Evolutionary conservation across 768 basidiomycete genomes (phyloP), one percentile per base, ranked within the genome.

Genomic region (Hericium coralloides): DNA sequence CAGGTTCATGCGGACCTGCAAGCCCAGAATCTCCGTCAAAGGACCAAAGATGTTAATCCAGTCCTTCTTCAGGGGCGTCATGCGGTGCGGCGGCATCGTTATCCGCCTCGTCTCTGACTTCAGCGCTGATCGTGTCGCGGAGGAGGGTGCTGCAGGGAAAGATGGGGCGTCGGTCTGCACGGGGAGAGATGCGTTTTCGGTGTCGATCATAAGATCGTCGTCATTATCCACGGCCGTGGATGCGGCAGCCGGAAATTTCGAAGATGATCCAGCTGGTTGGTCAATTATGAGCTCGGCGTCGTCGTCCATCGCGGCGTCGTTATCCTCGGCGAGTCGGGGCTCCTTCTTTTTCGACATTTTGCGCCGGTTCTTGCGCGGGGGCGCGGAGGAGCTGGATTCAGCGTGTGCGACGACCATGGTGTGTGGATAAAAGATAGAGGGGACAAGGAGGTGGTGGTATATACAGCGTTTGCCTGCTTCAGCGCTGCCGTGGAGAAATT

Each of bases 1-100:
- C 10, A 92, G 83, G 67, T 99, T 99, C 95, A 99, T 98, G 66
- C 97, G 81, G 31, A 99, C 93, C 76, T 98, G 95, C 59, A 99
- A 73, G 0, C 89, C 92, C 66, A 95, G 75, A 62, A 97, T 87
- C 75, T 99, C 95, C 3, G 95, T 95, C 65, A 99, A 74, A 0
- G 97, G 97, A 0, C 92, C 89, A 68, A 98, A 98, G 57, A 98
- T 84, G 67, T 89, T 90, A 52, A 95, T 78, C 95, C 95, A 98
- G 62, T 97, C 94, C 67, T 89, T 92, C 73, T 97, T 95, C 55
- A 98, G 72, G 2, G 97, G 97, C 10, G 94, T 93, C 92, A 98
- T 95, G 53, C 97, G 84, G 70, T 99, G 97, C 9, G 93, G 93
- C 12, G 97, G 97, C 69, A 99, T 89, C 12, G 91, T 77, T 66